Conservation (phyloP, 768 basidiomycete genomes). For the Lactifluus hygrophoroides region DNA sequence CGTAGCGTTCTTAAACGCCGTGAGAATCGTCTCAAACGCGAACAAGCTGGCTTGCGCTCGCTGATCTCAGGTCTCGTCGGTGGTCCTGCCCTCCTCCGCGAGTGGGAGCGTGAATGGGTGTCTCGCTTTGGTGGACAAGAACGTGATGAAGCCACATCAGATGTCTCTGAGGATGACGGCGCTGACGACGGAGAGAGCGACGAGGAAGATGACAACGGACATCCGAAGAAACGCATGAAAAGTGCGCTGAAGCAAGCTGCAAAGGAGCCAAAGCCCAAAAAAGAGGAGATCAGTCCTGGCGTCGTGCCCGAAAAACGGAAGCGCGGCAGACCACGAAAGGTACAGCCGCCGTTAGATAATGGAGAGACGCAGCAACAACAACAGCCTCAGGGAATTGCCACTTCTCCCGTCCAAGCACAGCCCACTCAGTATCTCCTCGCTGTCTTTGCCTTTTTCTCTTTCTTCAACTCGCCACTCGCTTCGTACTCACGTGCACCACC, state of each 20-base stretch:
- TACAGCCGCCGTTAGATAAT: conserved; percentile 37
- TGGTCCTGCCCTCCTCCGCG: conserved; percentile 57
- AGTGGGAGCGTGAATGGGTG: conserved; percentile 73
- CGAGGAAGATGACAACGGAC: conserved; percentile 32
- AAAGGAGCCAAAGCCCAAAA: conserved; percentile 37
- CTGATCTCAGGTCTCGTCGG: conserved; percentile 66
- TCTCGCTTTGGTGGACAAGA: conserved; percentile 70
- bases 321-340: conserved; percentile 74
- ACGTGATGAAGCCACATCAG: conserved; percentile 46
- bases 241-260: conserved; percentile 28
- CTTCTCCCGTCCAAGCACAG: conserved; percentile 17
- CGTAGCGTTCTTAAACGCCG: conserved; percentile 69
- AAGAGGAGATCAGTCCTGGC: conserved; percentile 25
- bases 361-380: conserved; percentile 20
- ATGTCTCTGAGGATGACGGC: conserved; percentile 36
- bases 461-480: conserved; percentile 70
- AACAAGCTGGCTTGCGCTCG: conserved; percentile 65
- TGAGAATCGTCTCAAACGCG: conserved; percentile 59
- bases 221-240: conserved; percentile 59
- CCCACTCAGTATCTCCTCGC: conserved; percentile 64
- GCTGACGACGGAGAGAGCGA: conserved; percentile 44
- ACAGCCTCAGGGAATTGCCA: conserved; percentile 14
- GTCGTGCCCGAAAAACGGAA: conserved; percentile 68
- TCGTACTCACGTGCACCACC: conserved; percentile 33
- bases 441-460: conserved; percentile 76